Evolutionary conservation across 2,329 filamentous ascomycete genomes (phyloP).

Genomic region (Arthrobotrys conoides): DNA sequence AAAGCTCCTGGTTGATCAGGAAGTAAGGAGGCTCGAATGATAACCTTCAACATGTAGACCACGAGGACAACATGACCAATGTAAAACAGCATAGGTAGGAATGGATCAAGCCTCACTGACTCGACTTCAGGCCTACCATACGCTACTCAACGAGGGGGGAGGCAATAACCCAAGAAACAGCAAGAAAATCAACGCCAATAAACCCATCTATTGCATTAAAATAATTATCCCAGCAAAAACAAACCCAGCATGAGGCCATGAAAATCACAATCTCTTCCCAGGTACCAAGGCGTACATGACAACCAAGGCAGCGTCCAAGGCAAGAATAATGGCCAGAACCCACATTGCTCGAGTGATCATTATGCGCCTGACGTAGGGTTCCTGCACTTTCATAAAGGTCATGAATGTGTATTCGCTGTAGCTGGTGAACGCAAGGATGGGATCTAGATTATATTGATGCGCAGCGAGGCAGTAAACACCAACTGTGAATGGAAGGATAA

Average conservation of each 20-base stretch:
- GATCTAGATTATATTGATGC: conserved; percentile 96
- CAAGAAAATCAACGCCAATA: conserved; percentile 20
- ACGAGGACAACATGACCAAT: conserved; percentile 1
- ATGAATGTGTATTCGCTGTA: conserved; percentile 97
- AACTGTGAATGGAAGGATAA: conserved; percentile 90
- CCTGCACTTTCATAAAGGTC: conserved; percentile 87
- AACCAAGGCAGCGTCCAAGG: conserved; percentile 85
- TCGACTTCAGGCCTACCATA: neutral
- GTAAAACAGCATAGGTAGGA: neutral
- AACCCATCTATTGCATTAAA: conserved; percentile 15
- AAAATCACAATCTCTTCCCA: conserved; percentile 78
- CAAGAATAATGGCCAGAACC: conserved; percentile 80
- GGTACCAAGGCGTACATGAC: conserved; percentile 95
- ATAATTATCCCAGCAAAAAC: conserved; percentile 3
- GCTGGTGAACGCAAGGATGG: conserved; percentile 87
- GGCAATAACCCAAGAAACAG: conserved; percentile 13
- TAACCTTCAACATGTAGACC: neutral
- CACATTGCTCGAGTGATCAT: conserved; percentile 86
- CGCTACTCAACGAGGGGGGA: neutral
- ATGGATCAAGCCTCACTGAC: neutral
- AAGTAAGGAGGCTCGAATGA: neutral
- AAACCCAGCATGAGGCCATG: neutral
- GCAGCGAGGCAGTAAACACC: conserved; percentile 90
- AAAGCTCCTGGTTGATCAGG: neutral
- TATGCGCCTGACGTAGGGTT: conserved; percentile 90